Conservation (phyloP, 106 monocot species). For the Dendrobium catenatum region DNA sequence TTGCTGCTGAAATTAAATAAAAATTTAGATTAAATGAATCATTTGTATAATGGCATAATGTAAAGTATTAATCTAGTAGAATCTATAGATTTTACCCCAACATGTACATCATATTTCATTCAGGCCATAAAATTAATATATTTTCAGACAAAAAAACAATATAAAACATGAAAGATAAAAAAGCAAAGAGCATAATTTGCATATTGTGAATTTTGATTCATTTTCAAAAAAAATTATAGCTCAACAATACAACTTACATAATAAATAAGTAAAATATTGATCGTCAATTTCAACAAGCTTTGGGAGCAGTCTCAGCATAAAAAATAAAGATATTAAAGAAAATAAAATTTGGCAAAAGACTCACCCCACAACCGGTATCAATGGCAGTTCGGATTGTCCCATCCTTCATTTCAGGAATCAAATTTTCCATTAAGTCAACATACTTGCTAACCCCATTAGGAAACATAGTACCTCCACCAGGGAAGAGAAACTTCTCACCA, state of each 20-base stretch:
- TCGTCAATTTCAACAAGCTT: not conserved
- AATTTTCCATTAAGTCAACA: constrained; percentile 64
- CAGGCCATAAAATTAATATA: not conserved
- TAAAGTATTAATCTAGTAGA: not conserved
- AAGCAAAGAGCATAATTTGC: not conserved
- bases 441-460: constrained; percentile 64
- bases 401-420: constrained; percentile 85
- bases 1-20: not conserved
- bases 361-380: constrained; percentile 91
- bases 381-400: constrained; percentile 82
- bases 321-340: not conserved
- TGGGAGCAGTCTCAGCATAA: not conserved
- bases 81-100: not conserved
- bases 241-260: not conserved
- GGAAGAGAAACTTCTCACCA: constrained; percentile 78
- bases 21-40: not conserved
- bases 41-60: not conserved
- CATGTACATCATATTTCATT: not conserved
- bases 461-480: constrained; percentile 91
- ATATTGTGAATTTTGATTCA: not conserved
- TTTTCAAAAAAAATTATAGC: not conserved
- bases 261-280: not conserved
- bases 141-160: not conserved
- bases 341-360: constrained; percentile 4
- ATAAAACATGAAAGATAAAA: not conserved